Evolutionary conservation across 1,284 basidiomycete species (phyloP), one percentile per base, ranked within the genome.

Genomic region (Earliella scabrosa): DNA sequence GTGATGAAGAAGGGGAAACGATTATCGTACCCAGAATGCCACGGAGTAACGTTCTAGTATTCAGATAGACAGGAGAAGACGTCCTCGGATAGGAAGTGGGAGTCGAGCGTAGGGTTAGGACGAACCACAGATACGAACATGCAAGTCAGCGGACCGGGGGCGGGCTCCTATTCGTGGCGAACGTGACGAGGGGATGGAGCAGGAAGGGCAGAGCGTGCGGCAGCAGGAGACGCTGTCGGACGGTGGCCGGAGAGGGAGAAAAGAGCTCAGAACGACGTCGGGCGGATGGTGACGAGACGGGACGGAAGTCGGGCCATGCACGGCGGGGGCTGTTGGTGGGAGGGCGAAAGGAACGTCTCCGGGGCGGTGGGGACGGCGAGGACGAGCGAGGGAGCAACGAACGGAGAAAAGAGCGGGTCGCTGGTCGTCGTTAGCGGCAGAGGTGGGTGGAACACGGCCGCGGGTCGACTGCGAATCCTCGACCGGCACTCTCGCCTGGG

Each of bases 371-470:
- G 52, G 43, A 38, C 51, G 52, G 47, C 29, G 50, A 24, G 53
- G 36, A 44, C 23, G 32, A 45, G 23, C 24, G 40, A 31, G 51
- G 24, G 52, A 52, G 50, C 35, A 50, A 58, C 45, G 66, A 65
- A 58, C 60, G 66, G 51, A 49, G 39, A 40, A 40, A 40, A 21
- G 39, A 40, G 39, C 39, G 39, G 39, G 55, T 56, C 48, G 56
- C 60, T 63, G 60, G 63, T 63, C 56, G 63, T 61, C 55, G 63
- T 63, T 63, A 58, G 59, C 56, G 59, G 54, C 44, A 55, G 51
- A 59, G 58, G 58, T 29, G 50, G 50, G 56, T 56, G 59, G 40
- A 47, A 48, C 45, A 50, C 50, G n/a, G n/a, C n/a, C n/a, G n/a
- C n/a, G 54, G 58, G 52, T 40, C 45, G 45, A 45, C 46, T 54